Conservation (phyloP, 2,329 filamentous ascomycete genomes). For the Epicoccum nigrum region DNA sequence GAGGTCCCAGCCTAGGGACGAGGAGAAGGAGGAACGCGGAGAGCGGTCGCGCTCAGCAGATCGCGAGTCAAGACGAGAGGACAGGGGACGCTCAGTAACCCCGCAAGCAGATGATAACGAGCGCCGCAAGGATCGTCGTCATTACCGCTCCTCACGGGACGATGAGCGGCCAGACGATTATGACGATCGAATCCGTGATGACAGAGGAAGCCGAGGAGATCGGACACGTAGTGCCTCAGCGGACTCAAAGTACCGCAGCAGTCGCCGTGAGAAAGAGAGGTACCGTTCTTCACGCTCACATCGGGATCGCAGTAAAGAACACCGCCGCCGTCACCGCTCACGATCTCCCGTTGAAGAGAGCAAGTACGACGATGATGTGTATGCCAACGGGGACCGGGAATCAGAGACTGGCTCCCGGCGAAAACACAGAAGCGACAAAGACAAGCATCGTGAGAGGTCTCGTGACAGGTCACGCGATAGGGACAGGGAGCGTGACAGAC, state of each 20-base stretch:
- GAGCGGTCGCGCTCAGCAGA: slow-evolving; percentile 38
- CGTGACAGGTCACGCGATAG: slow-evolving; percentile 40
- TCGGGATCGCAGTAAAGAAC: slow-evolving; percentile 54
- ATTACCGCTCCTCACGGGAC: slow-evolving; percentile 55
- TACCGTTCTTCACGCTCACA: slow-evolving; percentile 54
- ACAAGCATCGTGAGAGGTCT: slow-evolving; percentile 37
- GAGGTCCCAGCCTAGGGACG: slow-evolving; percentile 37
- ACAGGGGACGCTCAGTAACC: slow-evolving; percentile 61
- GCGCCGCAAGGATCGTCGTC: slow-evolving; percentile 51
- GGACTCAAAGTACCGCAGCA: slow-evolving; percentile 65
- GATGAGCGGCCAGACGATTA: slow-evolving; percentile 49
- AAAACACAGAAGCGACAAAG: slow-evolving; percentile 47
- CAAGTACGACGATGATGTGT: slow-evolving; percentile 38
- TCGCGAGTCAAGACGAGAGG: slow-evolving; percentile 56
- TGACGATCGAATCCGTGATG: slow-evolving; percentile 43
- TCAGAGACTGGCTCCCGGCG: slow-evolving; percentile 41
- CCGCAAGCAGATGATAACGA: slow-evolving; percentile 40
- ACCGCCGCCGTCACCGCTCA: slow-evolving; percentile 52
- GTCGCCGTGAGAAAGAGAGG: slow-evolving; percentile 55
- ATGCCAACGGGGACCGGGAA: slow-evolving; percentile 36
- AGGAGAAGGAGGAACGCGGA: slow-evolving; percentile 19
- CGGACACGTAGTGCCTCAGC: slow-evolving; percentile 71
- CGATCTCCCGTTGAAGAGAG: slow-evolving; percentile 46
- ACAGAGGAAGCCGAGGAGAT: slow-evolving; percentile 59
- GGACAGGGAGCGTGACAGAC: slow-evolving; percentile 42